Conservation (phyloP, 2,329 filamentous ascomycete species). For the Apiospora malaysiana region DNA sequence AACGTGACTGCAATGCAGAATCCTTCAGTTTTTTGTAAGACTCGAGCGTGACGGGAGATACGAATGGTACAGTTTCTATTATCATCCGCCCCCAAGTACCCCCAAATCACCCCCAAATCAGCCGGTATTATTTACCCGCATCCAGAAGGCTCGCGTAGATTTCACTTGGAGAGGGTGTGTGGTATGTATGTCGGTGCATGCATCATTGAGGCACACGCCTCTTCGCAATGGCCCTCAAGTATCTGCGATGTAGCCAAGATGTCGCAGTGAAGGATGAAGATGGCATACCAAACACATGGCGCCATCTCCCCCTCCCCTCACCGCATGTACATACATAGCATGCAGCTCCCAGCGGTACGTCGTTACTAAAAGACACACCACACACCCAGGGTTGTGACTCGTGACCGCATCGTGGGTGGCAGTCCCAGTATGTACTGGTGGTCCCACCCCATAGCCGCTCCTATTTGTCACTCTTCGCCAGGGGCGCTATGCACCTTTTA, state of each 20-base stretch:
- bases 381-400: not conserved
- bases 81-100: not conserved
- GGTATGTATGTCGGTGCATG: not conserved
- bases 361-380: not conserved
- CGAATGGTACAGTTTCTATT: not conserved
- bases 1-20: not conserved
- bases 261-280: not conserved
- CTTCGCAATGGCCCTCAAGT: not conserved
- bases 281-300: constrained; percentile 5
- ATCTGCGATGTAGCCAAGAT: constrained; percentile 6
- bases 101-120: not conserved
- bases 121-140: not conserved
- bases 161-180: not conserved
- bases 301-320: not conserved
- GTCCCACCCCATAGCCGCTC: too few relatives aligned
- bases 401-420: not conserved
- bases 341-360: not conserved
- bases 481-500: constrained; percentile 3
- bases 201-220: not conserved
- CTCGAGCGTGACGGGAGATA: not conserved
- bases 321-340: not conserved
- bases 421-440: too few relatives aligned
- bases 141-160: not conserved
- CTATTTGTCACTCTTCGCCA: not conserved
- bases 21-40: not conserved